Evolutionary conservation across 179 eudicot genomes (phyloP).

Genomic region (Silene vulgaris): DNA sequence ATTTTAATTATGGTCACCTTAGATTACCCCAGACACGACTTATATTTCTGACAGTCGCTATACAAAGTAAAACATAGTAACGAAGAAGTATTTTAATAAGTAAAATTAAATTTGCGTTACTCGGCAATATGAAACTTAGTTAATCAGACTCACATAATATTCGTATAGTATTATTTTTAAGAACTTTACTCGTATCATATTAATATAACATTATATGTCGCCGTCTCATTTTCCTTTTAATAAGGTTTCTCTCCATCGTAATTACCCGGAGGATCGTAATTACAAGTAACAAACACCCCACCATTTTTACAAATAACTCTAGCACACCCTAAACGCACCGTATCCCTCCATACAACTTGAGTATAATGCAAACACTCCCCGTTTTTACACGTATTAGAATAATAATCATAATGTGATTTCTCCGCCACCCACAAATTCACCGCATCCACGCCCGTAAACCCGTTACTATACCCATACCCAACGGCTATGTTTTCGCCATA

Average conservation of each 20-base stretch:
- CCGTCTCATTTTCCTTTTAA: neutral
- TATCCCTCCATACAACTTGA: constrained; percentile 56
- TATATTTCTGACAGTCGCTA: no score
- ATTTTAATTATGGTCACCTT: no score
- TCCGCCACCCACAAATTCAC: constrained; percentile 40
- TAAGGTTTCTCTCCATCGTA: constrained; percentile 43
- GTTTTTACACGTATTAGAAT: constrained; percentile 37
- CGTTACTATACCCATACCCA: constrained; percentile 26
- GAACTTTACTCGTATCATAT: neutral
- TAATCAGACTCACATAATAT: neutral
- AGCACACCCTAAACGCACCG: constrained; percentile 54
- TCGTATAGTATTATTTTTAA: neutral
- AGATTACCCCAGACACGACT: no score
- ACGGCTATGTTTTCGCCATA: constrained; percentile 44
- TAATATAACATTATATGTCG: neutral
- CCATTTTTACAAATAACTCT: constrained; percentile 44
- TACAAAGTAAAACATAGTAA: no score
- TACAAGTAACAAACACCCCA: constrained; percentile 48
- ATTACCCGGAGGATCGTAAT: constrained; percentile 69
- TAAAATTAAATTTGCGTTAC: no score
- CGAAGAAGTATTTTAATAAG: no score
- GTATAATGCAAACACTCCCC: constrained; percentile 57
- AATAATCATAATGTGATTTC: constrained; percentile 27
- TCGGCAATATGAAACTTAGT: neutral
- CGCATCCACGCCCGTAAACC: constrained; percentile 31